These are phyloP conservation scores for Elongisporangium anandrum DNA, from an alignment of 352 stramenopile species.

Conservation along the genomic window DNA sequence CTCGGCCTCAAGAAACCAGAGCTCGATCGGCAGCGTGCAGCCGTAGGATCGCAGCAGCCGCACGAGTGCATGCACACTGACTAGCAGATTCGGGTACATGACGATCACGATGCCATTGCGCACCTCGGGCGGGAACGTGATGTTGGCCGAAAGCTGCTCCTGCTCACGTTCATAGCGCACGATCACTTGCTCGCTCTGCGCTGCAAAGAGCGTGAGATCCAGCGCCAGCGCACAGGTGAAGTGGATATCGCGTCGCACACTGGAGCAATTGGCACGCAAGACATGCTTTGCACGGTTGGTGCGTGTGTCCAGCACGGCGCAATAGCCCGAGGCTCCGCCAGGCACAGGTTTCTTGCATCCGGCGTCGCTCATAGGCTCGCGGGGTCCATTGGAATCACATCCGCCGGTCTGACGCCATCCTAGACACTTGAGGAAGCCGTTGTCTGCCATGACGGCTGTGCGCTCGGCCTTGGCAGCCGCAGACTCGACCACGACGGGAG, in stretches of 20 bases:
- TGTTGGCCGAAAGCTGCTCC: background rate
- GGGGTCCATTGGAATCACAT: constrained; percentile 29
- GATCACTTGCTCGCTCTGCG: constrained; percentile 15
- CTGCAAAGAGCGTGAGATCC: constrained; percentile 24
- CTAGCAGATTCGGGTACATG: constrained; percentile 48
- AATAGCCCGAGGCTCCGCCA: constrained; percentile 35
- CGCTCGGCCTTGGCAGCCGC: constrained; percentile 4
- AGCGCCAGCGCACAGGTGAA: constrained; percentile 36
- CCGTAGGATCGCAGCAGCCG: constrained; percentile 20
- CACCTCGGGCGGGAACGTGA: background rate
- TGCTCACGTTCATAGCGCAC: constrained; percentile 4
- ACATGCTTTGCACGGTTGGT: constrained; percentile 22
- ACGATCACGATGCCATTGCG: constrained; percentile 47
- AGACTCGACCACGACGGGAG: background rate
- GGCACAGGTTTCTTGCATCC: constrained; percentile 20
- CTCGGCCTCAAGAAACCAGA: constrained; percentile 42
- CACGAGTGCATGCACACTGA: constrained; percentile 37
- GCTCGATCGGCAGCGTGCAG: constrained; percentile 43
- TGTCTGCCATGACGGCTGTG: background rate
- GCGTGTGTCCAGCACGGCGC: constrained; percentile 23
- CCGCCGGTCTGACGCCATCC: constrained; percentile 41
- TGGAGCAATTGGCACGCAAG: constrained; percentile 27
- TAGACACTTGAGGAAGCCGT: constrained; percentile 20
- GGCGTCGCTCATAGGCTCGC: constrained; percentile 22
- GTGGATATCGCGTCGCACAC: constrained; percentile 17